phyloP scores from a whole-genome alignment of 2,329 filamentous ascomycete genomes.

The Fusarium paranaense region DNA sequence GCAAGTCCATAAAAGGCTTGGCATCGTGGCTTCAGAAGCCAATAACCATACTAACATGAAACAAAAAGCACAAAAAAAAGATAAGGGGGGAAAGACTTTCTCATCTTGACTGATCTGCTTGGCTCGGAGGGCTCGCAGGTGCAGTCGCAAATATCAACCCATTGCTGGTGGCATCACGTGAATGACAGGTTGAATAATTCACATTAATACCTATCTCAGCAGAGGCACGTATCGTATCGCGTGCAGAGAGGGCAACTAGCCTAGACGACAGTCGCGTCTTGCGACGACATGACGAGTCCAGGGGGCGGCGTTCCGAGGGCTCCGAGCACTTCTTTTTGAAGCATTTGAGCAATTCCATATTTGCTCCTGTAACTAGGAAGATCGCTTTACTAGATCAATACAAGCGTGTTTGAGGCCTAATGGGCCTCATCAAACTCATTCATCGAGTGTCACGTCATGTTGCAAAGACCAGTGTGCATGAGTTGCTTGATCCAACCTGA shows the following conservation, averaged over 20 bases:
- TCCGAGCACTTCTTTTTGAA: constrained; percentile 1
- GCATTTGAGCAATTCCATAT: constrained; percentile 22
- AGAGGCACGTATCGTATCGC: constrained; percentile 21
- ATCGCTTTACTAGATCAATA: constrained; percentile 48
- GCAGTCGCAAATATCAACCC: constrained; percentile 17
- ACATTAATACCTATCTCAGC: constrained; percentile 33
- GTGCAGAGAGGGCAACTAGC: constrained; percentile 8
- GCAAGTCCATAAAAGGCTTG: constrained; percentile 31
- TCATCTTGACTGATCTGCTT: constrained; percentile 26
- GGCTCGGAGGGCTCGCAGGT: constrained; percentile 31
- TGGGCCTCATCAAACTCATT: constrained; percentile 12
- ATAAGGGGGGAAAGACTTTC: background rate
- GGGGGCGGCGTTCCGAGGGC: constrained; percentile 1
- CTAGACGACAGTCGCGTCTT: background rate
- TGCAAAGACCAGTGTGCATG: background rate
- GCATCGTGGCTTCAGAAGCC: constrained; percentile 17
- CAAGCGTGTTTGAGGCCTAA: constrained; percentile 34
- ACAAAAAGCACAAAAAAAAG: constrained; percentile 22
- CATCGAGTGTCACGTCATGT: background rate
- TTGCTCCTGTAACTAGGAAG: constrained; percentile 45
- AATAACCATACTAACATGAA: constrained; percentile 30
- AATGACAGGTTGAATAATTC: constrained; percentile 38
- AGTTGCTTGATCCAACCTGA: background rate
- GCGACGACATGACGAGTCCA: constrained; percentile 5
- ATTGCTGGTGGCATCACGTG: constrained; percentile 28